Evolutionary conservation across 1,139 yeast species (phyloP).

Genomic region (Yamadazyma triangularis): DNA sequence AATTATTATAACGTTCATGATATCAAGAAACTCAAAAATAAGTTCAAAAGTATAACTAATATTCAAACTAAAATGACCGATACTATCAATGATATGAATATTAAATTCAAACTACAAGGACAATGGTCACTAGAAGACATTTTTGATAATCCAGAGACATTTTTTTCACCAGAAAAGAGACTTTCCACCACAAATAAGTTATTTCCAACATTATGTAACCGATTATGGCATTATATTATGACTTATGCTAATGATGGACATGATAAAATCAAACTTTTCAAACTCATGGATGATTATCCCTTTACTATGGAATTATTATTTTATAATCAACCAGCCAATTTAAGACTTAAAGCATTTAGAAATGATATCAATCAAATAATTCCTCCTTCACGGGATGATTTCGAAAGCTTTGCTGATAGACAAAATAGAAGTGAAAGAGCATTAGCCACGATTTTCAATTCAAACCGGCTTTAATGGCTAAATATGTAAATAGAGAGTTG

Average conservation of each 20-base stretch:
- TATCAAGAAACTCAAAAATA: slow-evolving; percentile 7
- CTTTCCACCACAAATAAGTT: slow-evolving; percentile 6
- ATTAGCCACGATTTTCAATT: slow-evolving; percentile 5
- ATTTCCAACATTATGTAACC: slow-evolving; percentile 1
- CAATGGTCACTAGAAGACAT: slow-evolving; percentile 4
- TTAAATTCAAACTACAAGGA: neutral
- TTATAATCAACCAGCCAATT: slow-evolving; percentile 15
- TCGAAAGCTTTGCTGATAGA: slow-evolving; percentile 16
- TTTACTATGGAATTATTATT: slow-evolving; percentile 28
- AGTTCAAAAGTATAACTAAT: slow-evolving; percentile 2
- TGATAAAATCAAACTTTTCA: slow-evolving; percentile 16
- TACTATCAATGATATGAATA: slow-evolving; percentile 1
- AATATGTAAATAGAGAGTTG: slow-evolving; percentile 3
- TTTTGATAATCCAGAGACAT: slow-evolving; percentile 8
- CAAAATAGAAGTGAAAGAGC: slow-evolving; percentile 16
- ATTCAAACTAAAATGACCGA: slow-evolving; percentile 3
- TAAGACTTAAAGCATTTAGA: slow-evolving; percentile 20
- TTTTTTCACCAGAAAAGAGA: slow-evolving; percentile 10
- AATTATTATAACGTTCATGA: slow-evolving; percentile 22
- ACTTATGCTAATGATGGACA: slow-evolving; percentile 13
- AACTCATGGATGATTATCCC: slow-evolving; percentile 30
- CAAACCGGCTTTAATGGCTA: neutral
- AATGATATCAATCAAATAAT: slow-evolving; percentile 16
- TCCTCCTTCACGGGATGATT: slow-evolving; percentile 15
- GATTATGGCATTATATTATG: slow-evolving; percentile 10